These are phyloP conservation scores for Aspergillus incahuasiensis DNA, from an alignment of 495 filamentous ascomycete genomes.

Conservation along the genomic window DNA sequence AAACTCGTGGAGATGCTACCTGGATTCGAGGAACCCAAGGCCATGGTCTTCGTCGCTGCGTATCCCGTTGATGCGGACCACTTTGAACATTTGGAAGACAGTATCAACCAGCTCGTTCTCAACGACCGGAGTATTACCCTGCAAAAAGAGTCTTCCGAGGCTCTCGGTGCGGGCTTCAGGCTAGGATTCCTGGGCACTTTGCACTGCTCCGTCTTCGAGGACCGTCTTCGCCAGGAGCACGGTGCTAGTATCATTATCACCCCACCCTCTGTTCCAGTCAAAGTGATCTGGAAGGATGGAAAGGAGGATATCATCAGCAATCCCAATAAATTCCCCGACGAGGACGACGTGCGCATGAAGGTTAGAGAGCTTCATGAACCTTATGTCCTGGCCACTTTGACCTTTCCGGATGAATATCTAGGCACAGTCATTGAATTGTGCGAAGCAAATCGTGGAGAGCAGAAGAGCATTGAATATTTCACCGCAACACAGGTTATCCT, in stretches of 20 bases:
- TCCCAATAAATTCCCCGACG: conserved; percentile 79
- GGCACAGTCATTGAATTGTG: conserved; percentile 94
- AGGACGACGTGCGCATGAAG: conserved; percentile 53
- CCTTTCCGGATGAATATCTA: conserved; percentile 87
- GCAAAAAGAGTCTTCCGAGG: conserved; percentile 89
- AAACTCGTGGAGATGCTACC: conserved; percentile 72
- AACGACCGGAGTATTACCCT: conserved; percentile 94
- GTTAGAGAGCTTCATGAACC: conserved; percentile 75
- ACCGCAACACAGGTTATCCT: conserved; percentile 92
- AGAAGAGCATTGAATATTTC: conserved; percentile 84
- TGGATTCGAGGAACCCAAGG: conserved; percentile 95
- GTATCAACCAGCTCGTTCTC: conserved; percentile 86
- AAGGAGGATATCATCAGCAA: conserved; percentile 72
- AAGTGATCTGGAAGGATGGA: conserved; percentile 71
- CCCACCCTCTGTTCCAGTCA: conserved; percentile 89
- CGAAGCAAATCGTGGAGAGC: conserved; percentile 80
- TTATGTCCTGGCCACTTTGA: conserved; percentile 80
- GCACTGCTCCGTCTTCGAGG: conserved; percentile 97
- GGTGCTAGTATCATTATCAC: conserved; percentile 96
- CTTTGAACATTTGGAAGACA: conserved; percentile 85
- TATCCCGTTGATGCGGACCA: conserved; percentile 88
- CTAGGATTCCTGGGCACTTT: conserved; percentile 93
- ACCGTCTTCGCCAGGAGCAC: conserved; percentile 91
- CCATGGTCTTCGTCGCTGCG: conserved; percentile 97
- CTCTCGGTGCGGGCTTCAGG: conserved; percentile 88